Base-by-base conservation (phyloP, 1,139 yeast species). In the Geotrichum candidum region DNA sequence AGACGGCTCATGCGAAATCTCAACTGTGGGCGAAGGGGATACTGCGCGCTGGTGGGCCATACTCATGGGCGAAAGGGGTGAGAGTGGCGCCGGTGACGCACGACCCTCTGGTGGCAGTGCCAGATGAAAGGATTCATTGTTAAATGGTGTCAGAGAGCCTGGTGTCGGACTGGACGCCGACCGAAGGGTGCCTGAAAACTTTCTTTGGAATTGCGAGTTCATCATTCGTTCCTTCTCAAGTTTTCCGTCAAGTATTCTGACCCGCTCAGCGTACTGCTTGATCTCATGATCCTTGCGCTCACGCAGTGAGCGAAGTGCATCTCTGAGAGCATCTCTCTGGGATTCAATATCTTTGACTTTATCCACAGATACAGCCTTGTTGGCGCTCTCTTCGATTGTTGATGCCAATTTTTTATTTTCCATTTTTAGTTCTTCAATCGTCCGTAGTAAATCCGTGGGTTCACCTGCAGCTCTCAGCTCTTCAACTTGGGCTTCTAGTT, bases 271-370 rank as follows among this genome's bases (percentile, higher is more conserved):
- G 29, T 71, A 62, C 54, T 71, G 70, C n/a, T 70, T 62, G 57
- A 74, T 71, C 59, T 75, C 77, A 41, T 74, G 74, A 62, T 75
- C 77, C 58, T 75, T 75, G 50, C 77, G 71, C 61, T 74, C 77
- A 13, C 76, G 67, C 58, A 75, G 64, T 0, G 77, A 71, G 23
- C 78, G 68, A 50, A 75, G 64, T 0, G 78, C 76, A 52, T 76
- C 78, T 64, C 72, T 79, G 73, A 69, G 78, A 65, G 72, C 84
- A 75, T 62, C 76, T 68, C 73, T 79, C 70, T 64, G 86, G 73
- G 70, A 68, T 59, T 74, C 77, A 46, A 75, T 72, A 0, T 71
- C 68, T 61, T 69, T 69, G 63, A 75, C 68, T 62, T 75, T 74
- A 10, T 58, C 64, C 35, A 18, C 51, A 4, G 50, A 15, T 0